These are phyloP conservation scores for Hypomyces rosellus DNA, from an alignment of 2,329 filamentous ascomycete species.

Conservation along the genomic window DNA sequence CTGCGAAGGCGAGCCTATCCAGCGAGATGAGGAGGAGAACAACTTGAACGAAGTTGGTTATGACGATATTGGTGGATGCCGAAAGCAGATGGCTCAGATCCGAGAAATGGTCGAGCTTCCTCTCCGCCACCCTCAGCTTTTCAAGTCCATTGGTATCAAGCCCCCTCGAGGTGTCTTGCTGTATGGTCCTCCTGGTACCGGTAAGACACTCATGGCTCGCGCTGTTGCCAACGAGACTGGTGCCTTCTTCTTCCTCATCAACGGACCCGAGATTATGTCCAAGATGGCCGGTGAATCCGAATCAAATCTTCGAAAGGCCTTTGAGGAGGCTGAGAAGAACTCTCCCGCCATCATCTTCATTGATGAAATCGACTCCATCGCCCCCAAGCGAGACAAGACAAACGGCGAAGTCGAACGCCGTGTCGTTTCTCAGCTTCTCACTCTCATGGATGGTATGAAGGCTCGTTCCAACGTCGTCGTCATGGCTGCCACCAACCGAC, in stretches of 20 bases:
- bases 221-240: conserved; percentile 98
- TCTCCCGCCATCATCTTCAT: conserved; percentile 99
- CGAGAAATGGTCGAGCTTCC: conserved; percentile 97
- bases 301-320: conserved; percentile 97
- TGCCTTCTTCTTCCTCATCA: conserved; percentile 99
- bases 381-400: conserved; percentile 99
- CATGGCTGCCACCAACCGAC: conserved; percentile 98
- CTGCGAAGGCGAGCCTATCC: conserved; percentile 81
- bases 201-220: conserved; percentile 98
- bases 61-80: conserved; percentile 97
- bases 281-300: conserved; percentile 99
- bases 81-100: conserved; percentile 99
- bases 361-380: conserved; percentile 98
- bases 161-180: conserved; percentile 96
- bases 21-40: conserved; percentile 98
- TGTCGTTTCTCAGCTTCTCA: conserved; percentile 95
- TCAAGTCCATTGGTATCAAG: conserved; percentile 99
- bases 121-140: conserved; percentile 92
- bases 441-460: conserved; percentile 99
- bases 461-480: conserved; percentile 96
- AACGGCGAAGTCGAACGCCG: conserved; percentile 98
- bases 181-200: conserved; percentile 93
- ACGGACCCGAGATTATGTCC: conserved; percentile 99
- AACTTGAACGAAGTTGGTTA: conserved; percentile 99
- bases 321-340: conserved; percentile 99